Percentiles rank a stretch among this genome's conserved stretches.
These are phyloP conservation scores for Ceratobasidium sp. DNA, from an alignment of 1,284 basidiomycete genomes.

Conservation along the genomic window DNA sequence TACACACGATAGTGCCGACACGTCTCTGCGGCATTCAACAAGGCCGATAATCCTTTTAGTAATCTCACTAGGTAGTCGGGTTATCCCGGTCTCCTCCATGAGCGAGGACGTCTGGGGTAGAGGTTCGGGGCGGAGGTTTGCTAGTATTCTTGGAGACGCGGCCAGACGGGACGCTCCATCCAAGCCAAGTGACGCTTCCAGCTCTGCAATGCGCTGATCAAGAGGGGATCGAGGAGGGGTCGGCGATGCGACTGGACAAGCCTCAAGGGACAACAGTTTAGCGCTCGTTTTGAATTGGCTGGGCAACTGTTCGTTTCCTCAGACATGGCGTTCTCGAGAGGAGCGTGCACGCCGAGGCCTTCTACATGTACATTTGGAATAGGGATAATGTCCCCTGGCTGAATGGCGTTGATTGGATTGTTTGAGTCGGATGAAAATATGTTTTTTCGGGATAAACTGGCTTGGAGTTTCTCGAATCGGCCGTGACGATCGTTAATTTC, in stretches of 20 bases:
- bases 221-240: slow-evolving; percentile 24
- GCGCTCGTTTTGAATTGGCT: slow-evolving; percentile 8
- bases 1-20: slow-evolving; percentile 31
- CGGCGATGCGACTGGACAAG: neutral
- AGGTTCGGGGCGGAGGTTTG: slow-evolving; percentile 30
- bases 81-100: slow-evolving; percentile 6
- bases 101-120: neutral
- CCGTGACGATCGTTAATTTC: slow-evolving; percentile 10
- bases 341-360: neutral
- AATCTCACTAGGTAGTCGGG: slow-evolving; percentile 29
- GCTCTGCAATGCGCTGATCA: slow-evolving; percentile 35
- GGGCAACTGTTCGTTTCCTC: neutral
- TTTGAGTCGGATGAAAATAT: slow-evolving; percentile 7
- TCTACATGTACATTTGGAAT: slow-evolving; percentile 10
- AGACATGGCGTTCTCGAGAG: neutral
- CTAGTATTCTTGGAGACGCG: slow-evolving; percentile 31
- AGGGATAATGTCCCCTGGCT: slow-evolving; percentile 30
- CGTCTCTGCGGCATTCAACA: slow-evolving; percentile 23
- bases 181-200: slow-evolving; percentile 22
- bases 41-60: slow-evolving; percentile 19
- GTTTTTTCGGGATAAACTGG: slow-evolving; percentile 20
- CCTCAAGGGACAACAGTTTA: neutral
- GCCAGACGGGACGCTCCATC: slow-evolving; percentile 38
- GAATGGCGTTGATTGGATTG: neutral
- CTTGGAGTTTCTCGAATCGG: slow-evolving; percentile 26